A percentile compares a stretch with the other conserved stretches of the same genome.
phyloP scores from a whole-genome alignment of 345 rosid species.

The Brassica rapa region DNA sequence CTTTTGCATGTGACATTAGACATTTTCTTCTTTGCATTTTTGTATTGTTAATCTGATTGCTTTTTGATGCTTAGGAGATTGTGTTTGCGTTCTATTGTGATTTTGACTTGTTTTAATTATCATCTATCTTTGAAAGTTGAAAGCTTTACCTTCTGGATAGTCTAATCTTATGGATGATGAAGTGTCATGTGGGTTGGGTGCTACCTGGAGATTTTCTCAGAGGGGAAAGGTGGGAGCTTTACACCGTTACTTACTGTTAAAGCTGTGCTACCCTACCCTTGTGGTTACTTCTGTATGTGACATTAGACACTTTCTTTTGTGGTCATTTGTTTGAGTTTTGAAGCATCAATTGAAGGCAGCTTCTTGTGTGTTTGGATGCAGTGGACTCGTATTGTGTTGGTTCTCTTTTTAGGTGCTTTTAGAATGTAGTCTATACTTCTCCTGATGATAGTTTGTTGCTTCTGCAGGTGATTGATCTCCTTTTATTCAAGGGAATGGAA shows the following conservation, averaged over 20 bases:
- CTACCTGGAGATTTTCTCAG: too few species aligned
- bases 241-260: background rate
- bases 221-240: too few species aligned
- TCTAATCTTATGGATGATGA: background rate
- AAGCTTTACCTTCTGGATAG: background rate
- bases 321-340: background rate
- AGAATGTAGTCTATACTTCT: background rate
- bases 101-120: background rate
- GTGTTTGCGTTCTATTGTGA: background rate
- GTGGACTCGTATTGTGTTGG: background rate
- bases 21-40: background rate
- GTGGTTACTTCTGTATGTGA: background rate
- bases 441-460: constrained; percentile 24
- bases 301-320: background rate
- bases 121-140: background rate
- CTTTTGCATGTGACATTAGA: constrained; percentile 3
- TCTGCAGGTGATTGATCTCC: constrained; percentile 88
- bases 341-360: background rate
- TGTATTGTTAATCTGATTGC: background rate
- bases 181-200: background rate
- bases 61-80: background rate
- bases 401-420: background rate
- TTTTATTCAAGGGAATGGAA: constrained; percentile 89
- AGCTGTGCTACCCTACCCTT: constrained; percentile 11
- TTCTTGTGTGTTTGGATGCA: background rate